Conservation (phyloP, 129 eudicot species). For the Cynara cardunculus region DNA sequence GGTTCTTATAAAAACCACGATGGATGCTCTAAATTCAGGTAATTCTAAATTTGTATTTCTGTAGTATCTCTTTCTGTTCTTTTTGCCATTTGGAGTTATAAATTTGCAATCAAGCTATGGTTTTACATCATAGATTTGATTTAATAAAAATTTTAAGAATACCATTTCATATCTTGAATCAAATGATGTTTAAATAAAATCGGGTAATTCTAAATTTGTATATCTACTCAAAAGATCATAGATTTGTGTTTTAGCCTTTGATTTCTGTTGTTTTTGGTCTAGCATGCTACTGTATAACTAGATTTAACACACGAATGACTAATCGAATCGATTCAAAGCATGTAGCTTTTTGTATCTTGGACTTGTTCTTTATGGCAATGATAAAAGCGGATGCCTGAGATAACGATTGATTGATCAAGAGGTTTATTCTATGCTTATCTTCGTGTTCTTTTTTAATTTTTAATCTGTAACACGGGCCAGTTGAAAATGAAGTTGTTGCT, state of each 20-base stretch:
- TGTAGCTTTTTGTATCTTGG: slow-evolving; percentile 32
- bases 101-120: not conserved
- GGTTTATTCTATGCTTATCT: slow-evolving; percentile 51
- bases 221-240: not conserved
- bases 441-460: not conserved
- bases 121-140: slow-evolving; percentile 13
- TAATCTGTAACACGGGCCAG: slow-evolving; percentile 6
- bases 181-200: not conserved
- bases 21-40: not conserved
- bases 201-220: not conserved
- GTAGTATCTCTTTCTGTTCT: slow-evolving; percentile 4
- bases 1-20: not conserved
- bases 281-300: slow-evolving; percentile 18
- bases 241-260: not conserved
- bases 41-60: not conserved
- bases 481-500: slow-evolving; percentile 14
- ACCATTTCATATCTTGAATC: not conserved
- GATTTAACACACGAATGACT: slow-evolving; percentile 34
- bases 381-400: slow-evolving; percentile 31
- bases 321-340: slow-evolving; percentile 36
- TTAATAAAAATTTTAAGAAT: not conserved
- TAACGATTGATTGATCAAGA: slow-evolving; percentile 32
- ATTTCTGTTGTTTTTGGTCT: slow-evolving; percentile 17
- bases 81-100: slow-evolving; percentile 6
- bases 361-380: slow-evolving; percentile 24